Evolutionary conservation across 805 yeast genomes (phyloP).

Genomic region (Ogataea saltuana): DNA sequence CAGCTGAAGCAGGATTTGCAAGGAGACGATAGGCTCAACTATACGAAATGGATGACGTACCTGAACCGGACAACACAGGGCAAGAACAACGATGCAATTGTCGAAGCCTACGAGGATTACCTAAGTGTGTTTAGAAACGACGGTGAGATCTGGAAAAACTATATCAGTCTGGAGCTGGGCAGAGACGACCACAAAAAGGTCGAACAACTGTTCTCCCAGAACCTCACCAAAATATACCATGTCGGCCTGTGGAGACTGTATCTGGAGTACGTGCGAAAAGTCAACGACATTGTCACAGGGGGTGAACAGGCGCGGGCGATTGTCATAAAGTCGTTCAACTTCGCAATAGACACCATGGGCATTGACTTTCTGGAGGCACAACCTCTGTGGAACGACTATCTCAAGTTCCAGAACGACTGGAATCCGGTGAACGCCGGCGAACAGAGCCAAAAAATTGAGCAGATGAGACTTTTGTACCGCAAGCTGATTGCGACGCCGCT

Average conservation of each 20-base stretch:
- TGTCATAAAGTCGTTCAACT: constrained; percentile 79
- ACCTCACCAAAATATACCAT: constrained; percentile 61
- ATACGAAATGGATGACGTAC: constrained; percentile 56
- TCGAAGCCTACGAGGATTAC: constrained; percentile 58
- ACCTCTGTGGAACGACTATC: constrained; percentile 76
- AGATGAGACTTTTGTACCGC: constrained; percentile 71
- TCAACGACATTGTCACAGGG: constrained; percentile 70
- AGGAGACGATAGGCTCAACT: constrained; percentile 49
- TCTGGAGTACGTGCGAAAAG: constrained; percentile 72
- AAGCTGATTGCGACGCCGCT: constrained; percentile 76
- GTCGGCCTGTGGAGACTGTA: constrained; percentile 77
- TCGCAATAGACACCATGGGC: constrained; percentile 78
- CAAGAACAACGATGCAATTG: constrained; percentile 60
- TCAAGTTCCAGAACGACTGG: constrained; percentile 78
- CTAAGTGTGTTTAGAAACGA: constrained; percentile 66
- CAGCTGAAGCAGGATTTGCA: constrained; percentile 56
- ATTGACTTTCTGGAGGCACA: constrained; percentile 66
- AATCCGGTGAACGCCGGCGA: constrained; percentile 82
- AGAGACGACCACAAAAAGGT: constrained; percentile 65
- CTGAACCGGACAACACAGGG: constrained; percentile 49
- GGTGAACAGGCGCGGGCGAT: constrained; percentile 77
- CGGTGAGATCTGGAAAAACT: constrained; percentile 72
- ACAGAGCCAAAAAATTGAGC: constrained; percentile 75
- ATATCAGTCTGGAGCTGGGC: constrained; percentile 62
- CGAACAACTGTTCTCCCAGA: constrained; percentile 63